Percentiles rank a stretch among this genome's conserved stretches.
Evolutionary conservation across 305 asterid species (phyloP).

Genomic region (Solanum hybrid): DNA sequence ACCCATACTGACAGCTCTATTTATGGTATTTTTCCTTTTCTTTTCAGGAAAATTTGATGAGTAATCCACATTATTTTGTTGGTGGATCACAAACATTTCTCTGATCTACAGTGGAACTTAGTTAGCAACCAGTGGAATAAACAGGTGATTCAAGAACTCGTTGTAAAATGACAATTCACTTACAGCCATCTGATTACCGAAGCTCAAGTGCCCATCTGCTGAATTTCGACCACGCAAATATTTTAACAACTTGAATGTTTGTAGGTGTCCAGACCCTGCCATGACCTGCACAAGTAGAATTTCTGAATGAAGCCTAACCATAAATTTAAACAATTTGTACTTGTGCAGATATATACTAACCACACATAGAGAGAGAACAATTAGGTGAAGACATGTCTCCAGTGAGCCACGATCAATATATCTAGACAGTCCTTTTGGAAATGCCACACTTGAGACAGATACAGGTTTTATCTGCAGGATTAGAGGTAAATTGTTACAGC

Average conservation of each 20-base stretch:
- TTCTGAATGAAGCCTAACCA: background rate
- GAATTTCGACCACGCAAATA: slow-evolving; percentile 75
- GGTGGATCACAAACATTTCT: background rate
- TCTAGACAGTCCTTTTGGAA: slow-evolving; percentile 66
- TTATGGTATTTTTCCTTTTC: background rate
- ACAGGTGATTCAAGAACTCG: slow-evolving; percentile 9
- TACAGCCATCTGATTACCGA: slow-evolving; percentile 89
- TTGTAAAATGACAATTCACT: slow-evolving; percentile 21
- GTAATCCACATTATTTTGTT: background rate
- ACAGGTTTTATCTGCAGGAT: slow-evolving; percentile 77
- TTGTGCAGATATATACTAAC: slow-evolving; percentile 19
- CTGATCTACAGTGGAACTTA: background rate
- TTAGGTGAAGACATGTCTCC: slow-evolving; percentile 93
- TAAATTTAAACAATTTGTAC: background rate
- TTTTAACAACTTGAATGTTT: slow-evolving; percentile 72
- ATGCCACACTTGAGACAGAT: slow-evolving; percentile 38
- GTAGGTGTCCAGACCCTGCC: slow-evolving; percentile 98
- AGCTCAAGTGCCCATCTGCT: slow-evolving; percentile 66
- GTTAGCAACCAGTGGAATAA: background rate
- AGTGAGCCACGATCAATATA: slow-evolving; percentile 88
- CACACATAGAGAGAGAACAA: slow-evolving; percentile 91
- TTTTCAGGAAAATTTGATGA: background rate
- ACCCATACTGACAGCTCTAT: background rate
- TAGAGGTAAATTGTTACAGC: slow-evolving; percentile 13
- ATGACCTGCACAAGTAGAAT: slow-evolving; percentile 54